These are phyloP conservation scores for Evansstolkia leycettana DNA, from an alignment of 495 filamentous ascomycete genomes.

Conservation along the genomic window DNA sequence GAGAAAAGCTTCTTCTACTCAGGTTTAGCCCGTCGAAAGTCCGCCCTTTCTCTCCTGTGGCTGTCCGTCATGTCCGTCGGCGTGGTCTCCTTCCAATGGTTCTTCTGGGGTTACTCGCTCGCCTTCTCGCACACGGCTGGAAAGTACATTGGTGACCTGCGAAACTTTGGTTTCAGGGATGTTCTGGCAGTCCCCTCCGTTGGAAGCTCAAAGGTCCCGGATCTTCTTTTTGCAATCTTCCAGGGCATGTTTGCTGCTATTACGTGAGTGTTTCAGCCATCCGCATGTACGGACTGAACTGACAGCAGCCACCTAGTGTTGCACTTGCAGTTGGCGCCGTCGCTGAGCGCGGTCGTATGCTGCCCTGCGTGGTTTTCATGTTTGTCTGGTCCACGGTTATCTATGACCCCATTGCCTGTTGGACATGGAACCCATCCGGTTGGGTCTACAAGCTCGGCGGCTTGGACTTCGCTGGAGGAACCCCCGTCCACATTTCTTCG, in stretches of 20 bases:
- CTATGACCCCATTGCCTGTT: slow-evolving; percentile 93
- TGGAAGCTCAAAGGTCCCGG: slow-evolving; percentile 68
- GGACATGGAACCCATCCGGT: slow-evolving; percentile 88
- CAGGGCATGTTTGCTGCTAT: slow-evolving; percentile 98
- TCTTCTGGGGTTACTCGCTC: slow-evolving; percentile 97
- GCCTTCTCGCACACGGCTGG: slow-evolving; percentile 82
- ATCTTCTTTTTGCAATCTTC: slow-evolving; percentile 85
- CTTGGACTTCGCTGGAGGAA: slow-evolving; percentile 92
- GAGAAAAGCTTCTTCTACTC: slow-evolving; percentile 86
- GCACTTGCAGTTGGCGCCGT: slow-evolving; percentile 87
- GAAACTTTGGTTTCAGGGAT: slow-evolving; percentile 76
- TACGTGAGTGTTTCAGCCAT: slow-evolving; percentile 55
- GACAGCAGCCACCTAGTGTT: slow-evolving; percentile 34
- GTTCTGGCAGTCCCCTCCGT: slow-evolving; percentile 74
- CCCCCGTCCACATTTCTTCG: slow-evolving; percentile 90
- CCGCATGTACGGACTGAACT: not conserved
- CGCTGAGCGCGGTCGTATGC: slow-evolving; percentile 88
- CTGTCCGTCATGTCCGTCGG: slow-evolving; percentile 92
- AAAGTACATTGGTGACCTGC: slow-evolving; percentile 70
- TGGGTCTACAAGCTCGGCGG: slow-evolving; percentile 80
- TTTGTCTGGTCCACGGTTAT: slow-evolving; percentile 92
- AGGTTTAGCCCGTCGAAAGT: slow-evolving; percentile 92
- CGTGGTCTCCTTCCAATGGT: slow-evolving; percentile 92
- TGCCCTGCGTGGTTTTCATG: slow-evolving; percentile 90
- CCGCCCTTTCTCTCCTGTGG: slow-evolving; percentile 89